phyloP scores from a whole-genome alignment of 225 moss, liverwort and hornwort species.

The Marchantia paleacea region DNA sequence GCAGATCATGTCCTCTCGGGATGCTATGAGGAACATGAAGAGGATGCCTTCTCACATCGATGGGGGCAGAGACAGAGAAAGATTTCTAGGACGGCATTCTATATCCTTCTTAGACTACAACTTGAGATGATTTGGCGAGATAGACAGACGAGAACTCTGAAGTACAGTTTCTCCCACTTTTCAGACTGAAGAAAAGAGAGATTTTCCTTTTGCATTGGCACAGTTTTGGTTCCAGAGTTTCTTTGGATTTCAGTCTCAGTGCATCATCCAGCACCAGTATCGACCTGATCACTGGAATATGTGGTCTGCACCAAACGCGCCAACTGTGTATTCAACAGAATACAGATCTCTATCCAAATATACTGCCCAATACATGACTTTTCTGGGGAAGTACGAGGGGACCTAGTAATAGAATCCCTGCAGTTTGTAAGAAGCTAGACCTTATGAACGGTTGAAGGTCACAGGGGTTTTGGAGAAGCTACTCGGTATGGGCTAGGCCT shows the following conservation, averaged over 20 bases:
- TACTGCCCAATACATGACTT: not conserved
- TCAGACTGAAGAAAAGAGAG: not conserved
- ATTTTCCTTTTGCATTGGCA: not conserved
- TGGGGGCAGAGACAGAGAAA: constrained; percentile 14
- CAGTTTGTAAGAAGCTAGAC: not conserved
- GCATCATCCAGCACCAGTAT: not conserved
- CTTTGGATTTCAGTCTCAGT: not conserved
- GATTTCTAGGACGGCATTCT: constrained; percentile 18
- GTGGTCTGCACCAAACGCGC: not conserved
- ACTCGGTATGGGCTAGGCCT: not conserved
- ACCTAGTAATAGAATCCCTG: not conserved
- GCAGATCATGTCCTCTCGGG: constrained; percentile 10
- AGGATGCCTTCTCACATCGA: constrained; percentile 27
- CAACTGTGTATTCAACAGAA: not conserved
- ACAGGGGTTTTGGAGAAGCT: not conserved
- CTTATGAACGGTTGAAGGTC: not conserved
- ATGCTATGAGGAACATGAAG: constrained; percentile 13
- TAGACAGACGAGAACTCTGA: not conserved
- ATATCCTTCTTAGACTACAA: constrained; percentile 12
- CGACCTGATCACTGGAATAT: not conserved
- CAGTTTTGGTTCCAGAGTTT: not conserved
- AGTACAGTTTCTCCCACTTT: not conserved
- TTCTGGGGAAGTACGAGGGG: not conserved
- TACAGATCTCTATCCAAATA: not conserved
- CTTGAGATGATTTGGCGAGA: not conserved